A percentile compares a stretch with the other conserved stretches of the same genome.
These are phyloP conservation scores for Sarocladium strictum DNA, from an alignment of 2,329 filamentous ascomycete species.

Conservation along the genomic window DNA sequence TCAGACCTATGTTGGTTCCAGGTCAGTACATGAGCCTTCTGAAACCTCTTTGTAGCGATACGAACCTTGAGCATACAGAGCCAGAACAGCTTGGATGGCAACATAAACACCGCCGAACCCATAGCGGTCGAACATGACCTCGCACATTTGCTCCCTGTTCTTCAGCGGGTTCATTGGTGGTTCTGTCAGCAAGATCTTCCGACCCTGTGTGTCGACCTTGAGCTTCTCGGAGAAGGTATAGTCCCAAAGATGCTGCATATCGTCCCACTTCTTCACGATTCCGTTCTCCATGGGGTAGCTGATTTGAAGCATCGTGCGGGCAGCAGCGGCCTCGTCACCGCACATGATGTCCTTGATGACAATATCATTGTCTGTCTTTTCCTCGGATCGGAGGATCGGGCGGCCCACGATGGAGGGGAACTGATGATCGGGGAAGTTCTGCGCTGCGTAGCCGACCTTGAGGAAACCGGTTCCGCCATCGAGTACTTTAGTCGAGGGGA, in stretches of 20 bases:
- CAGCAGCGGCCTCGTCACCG: slow-evolving; percentile 93
- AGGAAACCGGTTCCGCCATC: slow-evolving; percentile 99
- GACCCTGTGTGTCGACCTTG: slow-evolving; percentile 80
- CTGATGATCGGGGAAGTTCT: slow-evolving; percentile 99
- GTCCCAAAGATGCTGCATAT: slow-evolving; percentile 99
- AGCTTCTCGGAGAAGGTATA: slow-evolving; percentile 98
- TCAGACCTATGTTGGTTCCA: slow-evolving; percentile 44
- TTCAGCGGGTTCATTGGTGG: slow-evolving; percentile 96
- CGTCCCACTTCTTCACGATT: slow-evolving; percentile 99
- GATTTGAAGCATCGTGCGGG: slow-evolving; percentile 95
- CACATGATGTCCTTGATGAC: slow-evolving; percentile 99
- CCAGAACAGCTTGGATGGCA: slow-evolving; percentile 93
- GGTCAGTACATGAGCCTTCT: not conserved
- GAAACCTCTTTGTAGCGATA: slow-evolving; percentile 17
- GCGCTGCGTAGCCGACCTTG: slow-evolving; percentile 97
- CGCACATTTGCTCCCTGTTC: slow-evolving; percentile 96
- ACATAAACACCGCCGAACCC: slow-evolving; percentile 96
- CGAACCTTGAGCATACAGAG: slow-evolving; percentile 91
- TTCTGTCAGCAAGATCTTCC: slow-evolving; percentile 96
- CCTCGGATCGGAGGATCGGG: slow-evolving; percentile 94
- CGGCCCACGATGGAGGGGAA: slow-evolving; percentile 97
- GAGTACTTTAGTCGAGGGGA: slow-evolving; percentile 60
- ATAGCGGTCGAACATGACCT: slow-evolving; percentile 99
- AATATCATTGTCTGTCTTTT: slow-evolving; percentile 55
- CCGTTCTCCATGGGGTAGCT: slow-evolving; percentile 99